Conservation (phyloP, 1,284 basidiomycete genomes). For the Vanrija sp. region DNA sequence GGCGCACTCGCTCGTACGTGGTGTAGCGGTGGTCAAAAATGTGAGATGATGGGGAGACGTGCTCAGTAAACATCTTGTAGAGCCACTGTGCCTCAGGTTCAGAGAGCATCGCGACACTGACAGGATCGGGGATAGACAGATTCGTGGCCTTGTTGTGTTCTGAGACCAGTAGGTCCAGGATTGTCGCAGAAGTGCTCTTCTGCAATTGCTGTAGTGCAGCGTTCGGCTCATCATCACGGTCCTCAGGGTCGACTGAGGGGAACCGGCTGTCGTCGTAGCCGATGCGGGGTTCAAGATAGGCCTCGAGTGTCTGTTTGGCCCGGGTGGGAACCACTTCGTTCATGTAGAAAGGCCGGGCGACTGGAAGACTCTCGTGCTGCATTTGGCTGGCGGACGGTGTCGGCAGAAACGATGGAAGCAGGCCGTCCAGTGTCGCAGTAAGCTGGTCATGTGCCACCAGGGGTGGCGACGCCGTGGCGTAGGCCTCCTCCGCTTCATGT, state of each 20-base stretch:
- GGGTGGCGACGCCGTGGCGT: too few relatives aligned
- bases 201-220: too few relatives aligned
- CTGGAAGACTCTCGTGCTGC: neutral
- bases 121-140: neutral
- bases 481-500: too few relatives aligned
- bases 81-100: neutral
- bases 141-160: neutral
- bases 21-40: slow-evolving; percentile 9
- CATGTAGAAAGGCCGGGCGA: neutral
- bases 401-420: too few relatives aligned
- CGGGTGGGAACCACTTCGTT: too few relatives aligned
- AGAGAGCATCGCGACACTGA: neutral
- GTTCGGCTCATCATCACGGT: too few relatives aligned
- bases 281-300: neutral
- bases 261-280: neutral
- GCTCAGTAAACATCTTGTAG: neutral
- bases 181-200: neutral
- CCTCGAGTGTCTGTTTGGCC: neutral
- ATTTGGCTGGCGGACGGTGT: too few relatives aligned
- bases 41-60: neutral
- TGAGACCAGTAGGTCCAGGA: neutral
- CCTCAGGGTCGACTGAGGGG: neutral
- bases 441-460: too few relatives aligned
- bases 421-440: too few relatives aligned
- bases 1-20: slow-evolving; percentile 9